Percentiles rank a stretch among this genome's conserved stretches.
Evolutionary conservation across 2,329 filamentous ascomycete genomes (phyloP).

Genomic region (Nemania bipapillata): DNA sequence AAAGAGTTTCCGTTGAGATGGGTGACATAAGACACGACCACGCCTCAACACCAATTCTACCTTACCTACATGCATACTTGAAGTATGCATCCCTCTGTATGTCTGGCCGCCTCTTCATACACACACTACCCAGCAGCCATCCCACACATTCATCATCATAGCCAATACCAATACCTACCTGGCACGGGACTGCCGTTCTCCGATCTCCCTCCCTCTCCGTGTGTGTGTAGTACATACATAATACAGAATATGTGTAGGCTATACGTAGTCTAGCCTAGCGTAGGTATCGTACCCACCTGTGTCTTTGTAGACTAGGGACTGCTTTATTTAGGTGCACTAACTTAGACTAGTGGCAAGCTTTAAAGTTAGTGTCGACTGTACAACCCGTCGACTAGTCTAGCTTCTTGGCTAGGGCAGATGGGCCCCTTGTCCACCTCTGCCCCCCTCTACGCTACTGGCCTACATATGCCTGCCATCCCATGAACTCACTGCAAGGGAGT

Average conservation of each 20-base stretch:
- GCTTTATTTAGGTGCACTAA: not conserved
- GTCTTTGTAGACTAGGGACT: no score
- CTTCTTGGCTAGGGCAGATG: constrained; percentile 9
- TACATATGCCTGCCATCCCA: not conserved
- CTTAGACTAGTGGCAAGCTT: not conserved
- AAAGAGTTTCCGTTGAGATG: not conserved
- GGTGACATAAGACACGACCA: not conserved
- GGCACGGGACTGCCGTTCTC: not conserved
- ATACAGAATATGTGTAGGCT: no score
- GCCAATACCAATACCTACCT: not conserved
- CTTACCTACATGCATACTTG: no score
- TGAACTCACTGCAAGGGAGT: constrained; percentile 12
- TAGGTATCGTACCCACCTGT: no score
- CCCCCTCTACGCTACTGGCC: constrained; percentile 11
- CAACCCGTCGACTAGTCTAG: not conserved
- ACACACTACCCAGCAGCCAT: no score
- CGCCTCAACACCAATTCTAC: not conserved
- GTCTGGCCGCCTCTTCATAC: no score
- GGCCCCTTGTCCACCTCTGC: constrained; percentile 15
- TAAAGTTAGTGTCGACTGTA: constrained; percentile 6
- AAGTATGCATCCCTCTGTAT: no score
- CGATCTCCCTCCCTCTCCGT: not conserved
- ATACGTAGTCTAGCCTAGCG: not conserved
- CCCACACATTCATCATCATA: not conserved
- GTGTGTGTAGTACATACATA: no score